A percentile compares a stretch with the other conserved stretches of the same genome.
phyloP scores from a whole-genome alignment of 2,329 filamentous ascomycete species.

The Claviceps monticola region DNA sequence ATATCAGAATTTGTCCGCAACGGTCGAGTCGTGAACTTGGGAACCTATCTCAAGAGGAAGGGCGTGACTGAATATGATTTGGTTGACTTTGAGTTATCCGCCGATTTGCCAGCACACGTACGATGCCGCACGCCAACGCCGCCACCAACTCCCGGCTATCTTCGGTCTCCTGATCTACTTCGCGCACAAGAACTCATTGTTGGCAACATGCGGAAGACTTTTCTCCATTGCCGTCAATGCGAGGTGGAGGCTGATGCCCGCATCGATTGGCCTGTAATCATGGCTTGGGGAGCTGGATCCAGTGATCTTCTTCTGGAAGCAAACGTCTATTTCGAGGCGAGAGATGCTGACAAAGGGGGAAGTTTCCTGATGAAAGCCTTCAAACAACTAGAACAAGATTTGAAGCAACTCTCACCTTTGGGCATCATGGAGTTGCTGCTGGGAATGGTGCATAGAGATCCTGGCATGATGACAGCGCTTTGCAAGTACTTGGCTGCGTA shows the following conservation, averaged over 20 bases:
- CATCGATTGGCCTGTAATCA: conserved; percentile 26
- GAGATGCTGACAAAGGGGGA: conserved; percentile 26
- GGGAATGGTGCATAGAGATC: conserved; percentile 29
- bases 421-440: conserved; percentile 29
- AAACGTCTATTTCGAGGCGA: conserved; percentile 27
- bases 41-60: conserved; percentile 38
- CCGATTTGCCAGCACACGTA: conserved; percentile 28
- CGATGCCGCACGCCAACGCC: conserved; percentile 32
- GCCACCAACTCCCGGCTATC: conserved; percentile 26
- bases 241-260: conserved; percentile 24
- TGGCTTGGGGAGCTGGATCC: conserved; percentile 30
- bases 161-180: conserved; percentile 28
- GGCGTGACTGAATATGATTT: conserved; percentile 39
- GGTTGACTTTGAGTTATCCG: conserved; percentile 29
- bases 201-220: conserved; percentile 29
- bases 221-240: conserved; percentile 29
- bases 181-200: conserved; percentile 30
- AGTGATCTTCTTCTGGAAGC: conserved; percentile 30
- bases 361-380: conserved; percentile 28
- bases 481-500: conserved; percentile 32
- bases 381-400: conserved; percentile 27
- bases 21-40: conserved; percentile 36
- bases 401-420: conserved; percentile 28
- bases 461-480: conserved; percentile 30
- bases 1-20: conserved; percentile 39